These are phyloP conservation scores for Epichloe baconii DNA, from an alignment of 2,329 filamentous ascomycete genomes.

Conservation along the genomic window DNA sequence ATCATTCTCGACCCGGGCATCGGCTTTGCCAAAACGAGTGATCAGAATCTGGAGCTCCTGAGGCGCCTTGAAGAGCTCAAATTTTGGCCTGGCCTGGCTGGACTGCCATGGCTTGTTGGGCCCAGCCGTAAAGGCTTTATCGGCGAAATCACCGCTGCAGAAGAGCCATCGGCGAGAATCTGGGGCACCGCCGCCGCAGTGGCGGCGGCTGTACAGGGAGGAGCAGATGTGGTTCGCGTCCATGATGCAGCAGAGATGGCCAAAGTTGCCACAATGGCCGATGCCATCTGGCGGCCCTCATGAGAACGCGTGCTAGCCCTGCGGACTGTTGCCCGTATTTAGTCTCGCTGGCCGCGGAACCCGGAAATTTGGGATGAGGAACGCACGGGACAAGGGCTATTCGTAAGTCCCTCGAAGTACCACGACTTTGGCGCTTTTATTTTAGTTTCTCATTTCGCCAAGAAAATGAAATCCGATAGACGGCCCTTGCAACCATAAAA, in stretches of 20 bases:
- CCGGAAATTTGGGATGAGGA: not conserved
- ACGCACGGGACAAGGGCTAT: not conserved
- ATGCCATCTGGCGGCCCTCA: slow-evolving; percentile 66
- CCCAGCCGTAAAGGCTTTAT: slow-evolving; percentile 85
- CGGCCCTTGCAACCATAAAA: not conserved
- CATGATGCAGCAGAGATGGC: slow-evolving; percentile 85
- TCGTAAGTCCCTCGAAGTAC: slow-evolving; percentile 4
- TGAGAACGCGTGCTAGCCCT: not conserved
- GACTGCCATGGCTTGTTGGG: slow-evolving; percentile 79
- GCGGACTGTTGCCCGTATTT: not conserved
- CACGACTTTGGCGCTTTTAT: slow-evolving; percentile 1
- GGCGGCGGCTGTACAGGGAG: slow-evolving; percentile 66
- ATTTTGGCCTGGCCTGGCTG: slow-evolving; percentile 48
- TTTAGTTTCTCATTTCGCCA: not conserved
- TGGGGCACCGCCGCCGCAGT: slow-evolving; percentile 85
- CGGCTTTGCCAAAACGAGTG: slow-evolving; percentile 76
- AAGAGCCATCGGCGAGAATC: slow-evolving; percentile 53
- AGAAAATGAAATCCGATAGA: slow-evolving; percentile 4
- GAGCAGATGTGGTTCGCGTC: slow-evolving; percentile 83
- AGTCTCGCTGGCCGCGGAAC: not conserved
- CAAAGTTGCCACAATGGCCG: slow-evolving; percentile 72
- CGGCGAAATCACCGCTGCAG: slow-evolving; percentile 65
- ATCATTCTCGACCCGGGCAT: slow-evolving; percentile 90
- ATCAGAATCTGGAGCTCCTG: slow-evolving; percentile 73
- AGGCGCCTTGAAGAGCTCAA: slow-evolving; percentile 52